phyloP scores from a whole-genome alignment of 2,329 filamentous ascomycete species.

The Cladosporium halotolerans region DNA sequence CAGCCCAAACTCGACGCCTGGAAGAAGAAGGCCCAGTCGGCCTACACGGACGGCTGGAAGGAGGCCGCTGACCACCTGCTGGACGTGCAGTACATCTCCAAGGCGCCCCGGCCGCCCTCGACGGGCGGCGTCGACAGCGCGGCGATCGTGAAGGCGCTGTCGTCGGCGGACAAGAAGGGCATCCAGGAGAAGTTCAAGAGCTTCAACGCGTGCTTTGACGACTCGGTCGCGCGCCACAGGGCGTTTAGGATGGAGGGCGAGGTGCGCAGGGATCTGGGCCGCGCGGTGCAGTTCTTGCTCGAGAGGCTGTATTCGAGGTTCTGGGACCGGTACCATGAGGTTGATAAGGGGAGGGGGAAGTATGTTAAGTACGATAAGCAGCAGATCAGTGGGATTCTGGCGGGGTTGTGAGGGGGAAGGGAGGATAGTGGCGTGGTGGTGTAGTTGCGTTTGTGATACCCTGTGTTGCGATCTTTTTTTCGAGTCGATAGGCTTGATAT shows the following conservation, averaged over 20 bases:
- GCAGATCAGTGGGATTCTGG: constrained; percentile 60
- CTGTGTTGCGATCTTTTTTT: no score
- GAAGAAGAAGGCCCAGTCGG: constrained; percentile 76
- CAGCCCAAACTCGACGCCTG: constrained; percentile 63
- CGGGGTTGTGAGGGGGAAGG: constrained; percentile 17
- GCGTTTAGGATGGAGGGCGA: constrained; percentile 83
- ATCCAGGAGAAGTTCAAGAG: constrained; percentile 94
- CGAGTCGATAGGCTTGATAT: no score
- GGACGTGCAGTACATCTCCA: constrained; percentile 87
- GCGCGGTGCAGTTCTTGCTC: constrained; percentile 83
- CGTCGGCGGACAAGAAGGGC: constrained; percentile 86
- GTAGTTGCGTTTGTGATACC: no score
- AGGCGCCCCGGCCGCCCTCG: constrained; percentile 63
- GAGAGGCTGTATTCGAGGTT: constrained; percentile 93
- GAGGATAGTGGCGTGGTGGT: no score
- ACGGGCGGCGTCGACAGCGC: constrained; percentile 67
- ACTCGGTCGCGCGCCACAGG: constrained; percentile 77
- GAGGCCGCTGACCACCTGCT: constrained; percentile 79
- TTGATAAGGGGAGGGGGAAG: constrained; percentile 96
- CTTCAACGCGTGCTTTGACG: constrained; percentile 88
- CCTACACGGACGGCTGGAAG: constrained; percentile 82
- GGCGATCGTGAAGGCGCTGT: constrained; percentile 74
- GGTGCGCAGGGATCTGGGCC: constrained; percentile 70
- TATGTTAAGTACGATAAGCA: constrained; percentile 96
- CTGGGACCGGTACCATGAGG: constrained; percentile 94